Conservation (phyloP, 2,329 filamentous ascomycete genomes). For the Xylariomycetidae sp. region DNA sequence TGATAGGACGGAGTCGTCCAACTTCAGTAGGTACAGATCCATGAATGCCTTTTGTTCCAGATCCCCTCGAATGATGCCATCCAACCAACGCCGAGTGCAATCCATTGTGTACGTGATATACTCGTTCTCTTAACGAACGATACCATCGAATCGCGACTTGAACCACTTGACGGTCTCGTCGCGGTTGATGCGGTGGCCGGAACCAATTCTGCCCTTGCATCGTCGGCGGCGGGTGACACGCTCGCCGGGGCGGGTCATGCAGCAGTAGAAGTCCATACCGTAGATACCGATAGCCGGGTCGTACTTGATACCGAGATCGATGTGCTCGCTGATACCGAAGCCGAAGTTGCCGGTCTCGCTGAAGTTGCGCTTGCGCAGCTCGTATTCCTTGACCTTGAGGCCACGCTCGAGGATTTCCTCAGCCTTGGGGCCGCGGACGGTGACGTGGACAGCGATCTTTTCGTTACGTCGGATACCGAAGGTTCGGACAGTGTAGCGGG, state of each 20-base stretch:
- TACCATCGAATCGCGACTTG: slow-evolving; percentile 88
- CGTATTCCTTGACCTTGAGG: slow-evolving; percentile 99
- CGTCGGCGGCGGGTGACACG: slow-evolving; percentile 94
- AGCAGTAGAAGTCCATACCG: slow-evolving; percentile 99
- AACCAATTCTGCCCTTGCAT: slow-evolving; percentile 78
- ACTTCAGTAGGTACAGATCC: slow-evolving; percentile 36
- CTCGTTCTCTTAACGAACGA: slow-evolving; percentile 76
- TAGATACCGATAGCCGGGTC: slow-evolving; percentile 97
- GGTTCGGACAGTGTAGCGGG: slow-evolving; percentile 99
- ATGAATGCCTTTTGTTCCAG: slow-evolving; percentile 35
- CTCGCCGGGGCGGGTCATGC: slow-evolving; percentile 99
- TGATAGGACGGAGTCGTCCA: slow-evolving; percentile 41
- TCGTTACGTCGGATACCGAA: slow-evolving; percentile 99
- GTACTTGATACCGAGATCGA: slow-evolving; percentile 99
- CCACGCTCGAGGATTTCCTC: slow-evolving; percentile 99
- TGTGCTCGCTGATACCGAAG: slow-evolving; percentile 99
- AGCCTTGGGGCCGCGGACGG: slow-evolving; percentile 96
- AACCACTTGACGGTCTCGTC: slow-evolving; percentile 97
- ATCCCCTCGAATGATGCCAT: slow-evolving; percentile 34
- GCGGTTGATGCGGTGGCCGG: slow-evolving; percentile 89
- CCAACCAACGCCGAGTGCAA: slow-evolving; percentile 31
- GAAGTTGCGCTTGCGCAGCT: slow-evolving; percentile 99
- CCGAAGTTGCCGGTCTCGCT: slow-evolving; percentile 99
- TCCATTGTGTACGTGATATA: slow-evolving; percentile 15
- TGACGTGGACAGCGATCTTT: slow-evolving; percentile 99